These are phyloP conservation scores for Funneliformis mosseae DNA, from an alignment of 192 early-diverging fungal genomes.

Conservation along the genomic window DNA sequence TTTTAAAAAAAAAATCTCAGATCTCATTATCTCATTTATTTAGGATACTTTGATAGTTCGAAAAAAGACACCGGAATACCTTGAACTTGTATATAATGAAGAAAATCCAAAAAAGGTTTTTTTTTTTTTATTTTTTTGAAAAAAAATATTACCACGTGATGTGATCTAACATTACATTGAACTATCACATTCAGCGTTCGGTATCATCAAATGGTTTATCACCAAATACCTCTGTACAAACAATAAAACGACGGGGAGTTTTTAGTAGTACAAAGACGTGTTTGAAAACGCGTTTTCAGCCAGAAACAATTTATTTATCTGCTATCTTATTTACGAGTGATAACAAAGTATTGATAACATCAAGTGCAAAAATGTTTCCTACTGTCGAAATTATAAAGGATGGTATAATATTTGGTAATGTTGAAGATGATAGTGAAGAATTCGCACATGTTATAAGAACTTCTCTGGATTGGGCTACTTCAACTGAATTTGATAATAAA, in stretches of 20 bases:
- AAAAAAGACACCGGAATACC: slow-evolving; percentile 34
- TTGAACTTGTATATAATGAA: slow-evolving; percentile 34
- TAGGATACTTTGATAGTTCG: slow-evolving; percentile 34
- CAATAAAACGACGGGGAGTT: slow-evolving; percentile 26
- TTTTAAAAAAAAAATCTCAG: background rate
- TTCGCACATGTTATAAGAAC: slow-evolving; percentile 39
- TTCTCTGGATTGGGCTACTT: slow-evolving; percentile 41
- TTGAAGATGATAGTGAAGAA: slow-evolving; percentile 36
- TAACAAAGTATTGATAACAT: slow-evolving; percentile 43
- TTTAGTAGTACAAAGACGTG: slow-evolving; percentile 30
- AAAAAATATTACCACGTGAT: background rate
- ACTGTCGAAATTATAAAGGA: slow-evolving; percentile 32
- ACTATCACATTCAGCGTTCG: background rate
- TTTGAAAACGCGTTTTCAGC: slow-evolving; percentile 37
- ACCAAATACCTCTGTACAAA: background rate
- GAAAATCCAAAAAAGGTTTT: slow-evolving; percentile 35
- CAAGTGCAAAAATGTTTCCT: slow-evolving; percentile 29
- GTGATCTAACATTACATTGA: background rate
- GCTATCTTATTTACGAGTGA: slow-evolving; percentile 47
- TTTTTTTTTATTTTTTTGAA: background rate
- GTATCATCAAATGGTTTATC: background rate
- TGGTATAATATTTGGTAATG: slow-evolving; percentile 23
- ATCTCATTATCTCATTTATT: background rate
- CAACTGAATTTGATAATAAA: slow-evolving; percentile 9
- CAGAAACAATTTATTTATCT: slow-evolving; percentile 45